Evolutionary conservation across 495 filamentous ascomycete genomes (phyloP).

Genomic region (Filosporella fistucella): DNA sequence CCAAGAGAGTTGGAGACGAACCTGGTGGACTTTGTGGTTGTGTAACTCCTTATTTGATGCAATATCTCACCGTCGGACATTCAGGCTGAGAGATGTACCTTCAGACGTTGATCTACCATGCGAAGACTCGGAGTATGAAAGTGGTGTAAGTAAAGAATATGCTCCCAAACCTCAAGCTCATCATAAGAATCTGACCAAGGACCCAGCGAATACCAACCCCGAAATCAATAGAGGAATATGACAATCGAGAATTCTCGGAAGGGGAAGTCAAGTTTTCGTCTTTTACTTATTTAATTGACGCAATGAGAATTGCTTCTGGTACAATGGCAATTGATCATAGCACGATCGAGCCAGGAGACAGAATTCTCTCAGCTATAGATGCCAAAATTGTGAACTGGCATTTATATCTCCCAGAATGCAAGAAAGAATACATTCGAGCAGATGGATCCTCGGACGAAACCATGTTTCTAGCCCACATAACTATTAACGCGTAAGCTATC

Average conservation of each 20-base stretch:
- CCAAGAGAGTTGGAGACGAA: constrained; percentile 71
- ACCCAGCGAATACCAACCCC: constrained; percentile 39
- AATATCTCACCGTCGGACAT: background rate
- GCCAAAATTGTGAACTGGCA: background rate
- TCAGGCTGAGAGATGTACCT: background rate
- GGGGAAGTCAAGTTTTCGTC: constrained; percentile 7
- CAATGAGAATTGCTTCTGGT: background rate
- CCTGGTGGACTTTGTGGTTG: constrained; percentile 83
- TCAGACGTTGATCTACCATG: background rate
- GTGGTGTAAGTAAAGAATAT: too few relatives aligned
- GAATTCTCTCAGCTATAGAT: too few relatives aligned
- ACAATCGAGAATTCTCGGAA: constrained; percentile 1
- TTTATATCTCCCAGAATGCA: background rate
- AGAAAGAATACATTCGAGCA: background rate
- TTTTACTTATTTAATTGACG: background rate
- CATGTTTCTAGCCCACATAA: constrained; percentile 66
- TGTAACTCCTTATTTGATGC: background rate
- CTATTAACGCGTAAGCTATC: constrained; percentile 36
- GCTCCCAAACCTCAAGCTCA: too few relatives aligned
- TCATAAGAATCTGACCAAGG: too few relatives aligned
- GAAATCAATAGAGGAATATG: background rate
- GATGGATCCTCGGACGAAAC: constrained; percentile 55
- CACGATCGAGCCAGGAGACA: too few relatives aligned
- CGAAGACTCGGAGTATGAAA: background rate
- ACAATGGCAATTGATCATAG: too few relatives aligned